Evolutionary conservation across 2,329 filamentous ascomycete genomes (phyloP).

Genomic region (Sporothrix globosa): DNA sequence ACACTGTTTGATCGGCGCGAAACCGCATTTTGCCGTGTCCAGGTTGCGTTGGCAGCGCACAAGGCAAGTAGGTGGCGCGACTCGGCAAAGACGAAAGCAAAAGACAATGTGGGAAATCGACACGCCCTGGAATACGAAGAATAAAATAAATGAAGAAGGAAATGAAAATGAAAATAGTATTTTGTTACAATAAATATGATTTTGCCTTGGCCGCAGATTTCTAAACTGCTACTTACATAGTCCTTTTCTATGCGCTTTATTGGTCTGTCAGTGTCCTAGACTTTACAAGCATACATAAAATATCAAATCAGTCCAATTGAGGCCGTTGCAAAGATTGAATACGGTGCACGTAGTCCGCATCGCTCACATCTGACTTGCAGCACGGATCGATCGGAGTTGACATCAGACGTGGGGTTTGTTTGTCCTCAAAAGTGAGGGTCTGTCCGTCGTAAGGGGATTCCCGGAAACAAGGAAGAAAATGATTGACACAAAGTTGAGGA

Average conservation of each 20-base stretch:
- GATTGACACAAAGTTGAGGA: neutral
- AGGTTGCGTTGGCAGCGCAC: conserved; percentile 15
- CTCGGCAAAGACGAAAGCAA: neutral
- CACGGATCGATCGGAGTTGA: neutral
- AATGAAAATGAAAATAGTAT: neutral
- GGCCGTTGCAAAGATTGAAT: neutral
- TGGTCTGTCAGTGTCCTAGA: neutral
- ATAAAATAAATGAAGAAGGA: neutral
- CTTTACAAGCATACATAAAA: neutral
- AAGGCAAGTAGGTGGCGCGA: neutral
- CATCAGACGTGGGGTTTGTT: neutral
- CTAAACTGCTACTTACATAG: too few species aligned
- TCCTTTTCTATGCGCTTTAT: too few species aligned
- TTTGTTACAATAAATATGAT: neutral
- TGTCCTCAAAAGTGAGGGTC: neutral
- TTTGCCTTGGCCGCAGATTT: neutral
- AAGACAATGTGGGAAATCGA: neutral
- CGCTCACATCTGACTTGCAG: neutral
- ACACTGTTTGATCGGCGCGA: conserved; percentile 18
- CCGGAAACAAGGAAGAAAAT: neutral
- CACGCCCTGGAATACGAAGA: neutral
- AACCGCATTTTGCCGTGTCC: conserved; percentile 25
- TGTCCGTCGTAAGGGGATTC: neutral
- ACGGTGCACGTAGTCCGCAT: neutral
- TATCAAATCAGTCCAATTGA: neutral